A percentile compares a stretch with the other conserved stretches of the same genome.
Evolutionary conservation across 148 eudicot species (phyloP).

Genomic region (Chenopodium album): DNA sequence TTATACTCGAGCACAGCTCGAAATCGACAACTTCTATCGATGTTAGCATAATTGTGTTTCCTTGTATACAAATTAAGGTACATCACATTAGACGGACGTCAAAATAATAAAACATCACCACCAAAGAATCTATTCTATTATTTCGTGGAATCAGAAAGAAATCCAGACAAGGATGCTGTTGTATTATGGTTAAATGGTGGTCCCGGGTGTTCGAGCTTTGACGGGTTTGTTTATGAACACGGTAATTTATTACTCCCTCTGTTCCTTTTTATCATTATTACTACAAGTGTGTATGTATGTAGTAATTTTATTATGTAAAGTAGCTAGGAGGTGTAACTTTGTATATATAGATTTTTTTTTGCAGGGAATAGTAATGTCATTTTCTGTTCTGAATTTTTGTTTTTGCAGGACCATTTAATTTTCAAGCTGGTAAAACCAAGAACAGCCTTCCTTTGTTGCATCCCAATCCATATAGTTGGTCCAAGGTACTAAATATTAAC

Average conservation of each 20-base stretch:
- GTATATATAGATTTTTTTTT: neutral
- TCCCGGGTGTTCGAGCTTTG: constrained; percentile 53
- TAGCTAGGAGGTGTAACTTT: neutral
- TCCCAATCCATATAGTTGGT: constrained; percentile 51
- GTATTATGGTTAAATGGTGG: constrained; percentile 57
- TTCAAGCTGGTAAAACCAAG: constrained; percentile 37
- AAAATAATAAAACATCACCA: neutral
- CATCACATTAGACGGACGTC: constrained; percentile 35
- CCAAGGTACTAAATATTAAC: constrained; percentile 35
- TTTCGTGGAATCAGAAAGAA: constrained; percentile 50
- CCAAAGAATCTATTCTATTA: constrained; percentile 43
- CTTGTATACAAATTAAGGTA: constrained; percentile 26
- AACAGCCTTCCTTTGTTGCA: constrained; percentile 39
- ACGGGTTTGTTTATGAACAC: constrained; percentile 49
- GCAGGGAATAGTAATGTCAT: constrained; percentile 14
- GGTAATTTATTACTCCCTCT: constrained; percentile 20
- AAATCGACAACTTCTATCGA: too few relatives aligned
- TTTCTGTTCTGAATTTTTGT: constrained; percentile 15
- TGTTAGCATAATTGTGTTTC: too few relatives aligned
- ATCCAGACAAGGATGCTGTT: constrained; percentile 39
- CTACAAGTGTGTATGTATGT: too few relatives aligned
- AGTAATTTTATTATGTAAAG: too few relatives aligned
- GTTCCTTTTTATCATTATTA: too few relatives aligned
- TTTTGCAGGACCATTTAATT: constrained; percentile 51
- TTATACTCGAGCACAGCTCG: too few relatives aligned